Evolutionary conservation across 1,139 yeast species (phyloP).

Genomic region (Spathaspora jeffriesii): DNA sequence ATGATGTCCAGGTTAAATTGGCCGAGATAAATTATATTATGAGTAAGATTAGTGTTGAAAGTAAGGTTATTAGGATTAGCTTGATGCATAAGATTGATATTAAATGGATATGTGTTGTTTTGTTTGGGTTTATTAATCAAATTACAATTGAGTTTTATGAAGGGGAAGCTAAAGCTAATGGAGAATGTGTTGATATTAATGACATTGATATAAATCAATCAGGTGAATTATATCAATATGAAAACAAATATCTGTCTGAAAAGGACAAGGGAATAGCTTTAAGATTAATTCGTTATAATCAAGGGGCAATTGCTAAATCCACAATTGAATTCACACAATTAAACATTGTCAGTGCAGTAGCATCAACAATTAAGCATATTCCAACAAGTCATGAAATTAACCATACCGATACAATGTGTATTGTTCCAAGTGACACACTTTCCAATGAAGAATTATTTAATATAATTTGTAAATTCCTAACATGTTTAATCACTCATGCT

Average conservation of each 20-base stretch:
- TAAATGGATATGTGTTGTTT: conserved; percentile 12
- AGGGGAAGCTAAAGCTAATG: conserved; percentile 4
- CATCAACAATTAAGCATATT: conserved; percentile 60
- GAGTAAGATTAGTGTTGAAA: conserved; percentile 17
- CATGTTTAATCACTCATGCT: conserved; percentile 27
- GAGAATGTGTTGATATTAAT: too few relatives aligned
- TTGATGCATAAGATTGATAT: conserved; percentile 6
- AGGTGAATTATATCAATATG: conserved; percentile 9
- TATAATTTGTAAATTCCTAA: conserved; percentile 29
- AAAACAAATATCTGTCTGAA: conserved; percentile 29
- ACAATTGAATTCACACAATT: conserved; percentile 52
- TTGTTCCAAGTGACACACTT: conserved; percentile 24
- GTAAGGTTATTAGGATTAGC: conserved; percentile 9
- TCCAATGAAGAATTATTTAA: conserved; percentile 24
- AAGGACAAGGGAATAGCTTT: conserved; percentile 44
- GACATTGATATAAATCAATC: not conserved
- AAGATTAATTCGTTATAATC: conserved; percentile 20
- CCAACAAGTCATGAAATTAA: conserved; percentile 47
- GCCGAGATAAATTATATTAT: conserved; percentile 24
- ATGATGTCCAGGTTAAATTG: conserved; percentile 17
- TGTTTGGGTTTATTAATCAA: conserved; percentile 15
- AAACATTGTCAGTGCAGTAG: conserved; percentile 63
- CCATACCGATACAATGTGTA: conserved; percentile 40
- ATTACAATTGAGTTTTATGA: conserved; percentile 13
- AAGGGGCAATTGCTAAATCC: conserved; percentile 17